These are phyloP conservation scores for Coccomyxa sp. DNA, from an alignment of 139 green algal species.

Conservation along the genomic window DNA sequence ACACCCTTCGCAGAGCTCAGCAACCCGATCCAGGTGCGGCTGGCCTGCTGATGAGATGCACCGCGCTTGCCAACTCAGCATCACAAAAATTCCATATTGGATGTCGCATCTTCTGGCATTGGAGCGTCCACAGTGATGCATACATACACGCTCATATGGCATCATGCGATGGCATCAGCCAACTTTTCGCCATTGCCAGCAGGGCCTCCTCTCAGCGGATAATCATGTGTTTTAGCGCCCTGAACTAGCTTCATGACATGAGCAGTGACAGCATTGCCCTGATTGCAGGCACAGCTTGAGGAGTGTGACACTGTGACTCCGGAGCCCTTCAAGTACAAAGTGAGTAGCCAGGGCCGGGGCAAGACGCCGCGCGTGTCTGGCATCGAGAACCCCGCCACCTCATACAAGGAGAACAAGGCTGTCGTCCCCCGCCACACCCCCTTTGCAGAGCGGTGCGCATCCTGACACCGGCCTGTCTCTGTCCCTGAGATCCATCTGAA, in stretches of 20 bases:
- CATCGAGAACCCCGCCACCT: conserved; percentile 10
- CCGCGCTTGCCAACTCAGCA: too few species aligned
- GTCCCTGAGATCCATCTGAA: too few species aligned
- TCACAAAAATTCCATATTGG: too few species aligned
- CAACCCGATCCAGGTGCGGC: too few species aligned
- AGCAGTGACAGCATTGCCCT: not conserved
- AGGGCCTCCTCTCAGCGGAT: too few species aligned
- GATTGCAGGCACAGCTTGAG: not conserved
- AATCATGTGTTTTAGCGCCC: too few species aligned
- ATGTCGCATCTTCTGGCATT: too few species aligned
- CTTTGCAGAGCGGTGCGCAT: conserved; percentile 8
- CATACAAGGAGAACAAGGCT: conserved; percentile 8
- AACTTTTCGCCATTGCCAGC: too few species aligned
- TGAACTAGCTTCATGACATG: not conserved
- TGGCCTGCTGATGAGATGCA: too few species aligned
- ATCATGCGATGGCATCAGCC: not conserved
- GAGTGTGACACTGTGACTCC: not conserved
- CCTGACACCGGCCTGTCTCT: too few species aligned
- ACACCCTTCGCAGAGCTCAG: too few species aligned
- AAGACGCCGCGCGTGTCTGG: conserved; percentile 7
- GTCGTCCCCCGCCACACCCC: conserved; percentile 8
- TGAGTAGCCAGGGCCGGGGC: not conserved
- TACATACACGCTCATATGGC: not conserved
- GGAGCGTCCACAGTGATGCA: too few species aligned
- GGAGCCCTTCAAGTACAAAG: not conserved